A percentile compares a stretch with the other conserved stretches of the same genome.
Evolutionary conservation across 192 early-diverging fungal species (phyloP).

Genomic region (Phlyctochytrium planicorne): DNA sequence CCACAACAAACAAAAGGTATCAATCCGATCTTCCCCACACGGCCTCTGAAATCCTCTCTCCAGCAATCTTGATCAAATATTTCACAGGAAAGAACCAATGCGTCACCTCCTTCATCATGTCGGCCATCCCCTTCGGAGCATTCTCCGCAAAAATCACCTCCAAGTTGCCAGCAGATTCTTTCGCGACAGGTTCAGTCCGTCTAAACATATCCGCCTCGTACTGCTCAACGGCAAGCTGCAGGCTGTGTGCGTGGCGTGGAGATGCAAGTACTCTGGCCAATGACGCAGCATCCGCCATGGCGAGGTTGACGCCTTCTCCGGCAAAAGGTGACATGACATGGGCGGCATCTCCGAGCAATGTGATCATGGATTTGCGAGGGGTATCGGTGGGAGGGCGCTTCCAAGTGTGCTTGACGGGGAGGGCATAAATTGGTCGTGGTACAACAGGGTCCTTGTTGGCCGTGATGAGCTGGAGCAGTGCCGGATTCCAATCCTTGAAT

Average conservation of each 20-base stretch:
- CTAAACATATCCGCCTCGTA: neutral
- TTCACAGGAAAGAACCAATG: neutral
- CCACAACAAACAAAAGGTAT: too few relatives aligned
- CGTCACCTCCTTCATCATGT: neutral
- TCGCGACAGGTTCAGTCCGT: neutral
- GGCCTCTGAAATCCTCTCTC: too few relatives aligned
- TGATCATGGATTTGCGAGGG: neutral
- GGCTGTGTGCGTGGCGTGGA: neutral
- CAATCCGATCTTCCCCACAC: too few relatives aligned
- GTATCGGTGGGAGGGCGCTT: neutral
- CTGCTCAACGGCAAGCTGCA: neutral
- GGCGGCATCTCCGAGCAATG: constrained; percentile 1
- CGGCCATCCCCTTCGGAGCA: neutral
- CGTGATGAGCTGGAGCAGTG: neutral
- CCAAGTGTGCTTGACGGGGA: constrained; percentile 1
- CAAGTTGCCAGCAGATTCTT: neutral
- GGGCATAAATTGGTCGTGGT: constrained; percentile 10
- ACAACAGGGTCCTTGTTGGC: neutral
- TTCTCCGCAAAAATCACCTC: neutral
- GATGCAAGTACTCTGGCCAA: neutral
- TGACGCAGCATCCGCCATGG: constrained; percentile 22
- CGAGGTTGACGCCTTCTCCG: constrained; percentile 27
- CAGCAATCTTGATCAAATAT: too few relatives aligned
- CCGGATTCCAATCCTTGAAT: neutral
- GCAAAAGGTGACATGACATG: constrained; percentile 25